Conservation (phyloP, 371 early-diverging fungal species). For the Mucor plumbeus region DNA sequence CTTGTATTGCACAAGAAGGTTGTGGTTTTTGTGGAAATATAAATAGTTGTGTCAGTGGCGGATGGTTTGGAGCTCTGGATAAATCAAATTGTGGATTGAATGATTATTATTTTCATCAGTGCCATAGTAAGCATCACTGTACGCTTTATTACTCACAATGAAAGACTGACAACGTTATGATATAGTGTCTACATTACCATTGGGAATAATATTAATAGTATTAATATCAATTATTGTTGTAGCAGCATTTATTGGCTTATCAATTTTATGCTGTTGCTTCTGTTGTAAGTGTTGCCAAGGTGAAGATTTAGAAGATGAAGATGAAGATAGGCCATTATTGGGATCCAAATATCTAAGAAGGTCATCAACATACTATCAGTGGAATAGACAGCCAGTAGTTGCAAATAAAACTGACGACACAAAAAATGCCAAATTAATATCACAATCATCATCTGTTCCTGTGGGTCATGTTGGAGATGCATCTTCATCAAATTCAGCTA, state of each 20-base stretch:
- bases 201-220: constrained; percentile 17
- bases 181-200: constrained; percentile 22
- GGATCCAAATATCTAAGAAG: constrained; percentile 17
- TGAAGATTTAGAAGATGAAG: constrained; percentile 10
- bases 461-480: neutral
- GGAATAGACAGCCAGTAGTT: constrained; percentile 23
- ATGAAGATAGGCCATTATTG: constrained; percentile 23
- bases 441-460: neutral
- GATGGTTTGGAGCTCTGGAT: constrained; percentile 30
- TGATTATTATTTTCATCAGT: constrained; percentile 27
- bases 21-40: constrained; percentile 28
- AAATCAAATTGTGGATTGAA: constrained; percentile 13
- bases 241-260: constrained; percentile 4
- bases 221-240: constrained; percentile 13
- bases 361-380: constrained; percentile 33
- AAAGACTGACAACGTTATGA: no score
- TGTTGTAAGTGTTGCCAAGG: constrained; percentile 15
- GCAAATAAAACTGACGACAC: neutral
- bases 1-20: constrained; percentile 24
- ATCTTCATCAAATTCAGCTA: neutral
- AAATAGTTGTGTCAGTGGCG: constrained; percentile 17
- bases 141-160: neutral
- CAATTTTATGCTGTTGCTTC: constrained; percentile 19
- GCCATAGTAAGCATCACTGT: constrained; percentile 18
- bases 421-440: neutral